Evolutionary conservation across 371 early-diverging fungal species (phyloP), one percentile per base, ranked within the genome.

Genomic region (Phascolomyces articulosus): DNA sequence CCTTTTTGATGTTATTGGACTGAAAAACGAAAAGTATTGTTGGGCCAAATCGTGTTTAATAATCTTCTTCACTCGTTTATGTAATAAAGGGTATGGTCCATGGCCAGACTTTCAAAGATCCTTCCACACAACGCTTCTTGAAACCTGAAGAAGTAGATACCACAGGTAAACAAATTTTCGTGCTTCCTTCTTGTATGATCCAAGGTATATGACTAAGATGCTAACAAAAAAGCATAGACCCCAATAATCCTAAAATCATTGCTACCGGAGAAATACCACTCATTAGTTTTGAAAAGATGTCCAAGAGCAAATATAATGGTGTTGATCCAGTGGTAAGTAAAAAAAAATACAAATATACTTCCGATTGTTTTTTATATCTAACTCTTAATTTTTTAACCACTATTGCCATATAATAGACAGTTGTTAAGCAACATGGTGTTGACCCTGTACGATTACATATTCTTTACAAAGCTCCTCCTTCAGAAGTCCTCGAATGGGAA

Each of bases 281-380:
- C 2, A 76, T 88, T 18, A 83, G 91, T 15, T 95, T 83, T 72
- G 97, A 97, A 69, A 97, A 97, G 67, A 97, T 97, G 98, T 92
- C 93, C 67, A 97, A 96, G 76, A 93, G 94, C 55, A 97, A 97
- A 81, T 91, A 88, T 74, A 97, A 97, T 67, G 98, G 98, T 24
- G 91, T 96, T 2, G 93, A 95, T 70, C 98, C 98, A 0, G 79
- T 79, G 55, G 91, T 87, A 82, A 60, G 60, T 65, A 29, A 27
- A 21, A 27, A 21, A 18, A 57, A 49, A 24, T n/a, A n/a, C n/a
- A n/a, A n/a, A n/a, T n/a, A n/a, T n/a, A n/a, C n/a, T n/a, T n/a
- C n/a, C n/a, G n/a, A n/a, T n/a, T n/a, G n/a, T n/a, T n/a, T n/a
- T n/a, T n/a, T n/a, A n/a, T n/a, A n/a, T n/a, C n/a, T n/a, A n/a